A percentile compares a stretch with the other conserved stretches of the same genome.
Conservation (phyloP, 805 yeast genomes). For the Nakazawaea holstii region DNA sequence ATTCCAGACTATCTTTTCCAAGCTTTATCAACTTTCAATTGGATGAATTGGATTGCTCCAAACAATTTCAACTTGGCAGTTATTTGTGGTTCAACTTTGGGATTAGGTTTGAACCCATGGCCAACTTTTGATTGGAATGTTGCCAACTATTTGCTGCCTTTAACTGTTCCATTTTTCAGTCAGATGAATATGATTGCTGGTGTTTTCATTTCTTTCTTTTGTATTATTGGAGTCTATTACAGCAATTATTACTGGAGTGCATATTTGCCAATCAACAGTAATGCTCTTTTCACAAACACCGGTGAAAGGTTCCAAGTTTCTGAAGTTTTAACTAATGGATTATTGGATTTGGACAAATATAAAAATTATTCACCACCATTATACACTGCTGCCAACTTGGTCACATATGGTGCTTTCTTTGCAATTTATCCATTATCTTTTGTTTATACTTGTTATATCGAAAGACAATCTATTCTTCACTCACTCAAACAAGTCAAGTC, state of each 20-base stretch:
- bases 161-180: constrained; percentile 40
- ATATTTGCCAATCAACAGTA: constrained; percentile 41
- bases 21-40: constrained; percentile 39
- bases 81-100: constrained; percentile 41
- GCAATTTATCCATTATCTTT: constrained; percentile 53
- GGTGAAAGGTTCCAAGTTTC: constrained; percentile 44
- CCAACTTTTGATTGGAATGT: constrained; percentile 52
- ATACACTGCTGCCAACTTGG: constrained; percentile 57
- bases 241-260: constrained; percentile 33
- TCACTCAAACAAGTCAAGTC: constrained; percentile 31
- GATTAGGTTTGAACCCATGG: constrained; percentile 50
- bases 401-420: constrained; percentile 53
- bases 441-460: constrained; percentile 39
- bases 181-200: constrained; percentile 28
- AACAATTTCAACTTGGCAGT: constrained; percentile 39
- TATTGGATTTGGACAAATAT: constrained; percentile 42
- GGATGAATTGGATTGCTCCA: constrained; percentile 59
- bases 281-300: constrained; percentile 43
- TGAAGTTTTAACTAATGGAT: constrained; percentile 36
- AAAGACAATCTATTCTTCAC: constrained; percentile 35
- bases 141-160: constrained; percentile 21
- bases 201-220: constrained; percentile 24
- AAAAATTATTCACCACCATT: constrained; percentile 59
- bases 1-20: constrained; percentile 36
- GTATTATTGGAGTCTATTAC: constrained; percentile 33